These are phyloP conservation scores for Fragosphaeria purpurea DNA, from an alignment of 2,329 filamentous ascomycete species.

Conservation along the genomic window DNA sequence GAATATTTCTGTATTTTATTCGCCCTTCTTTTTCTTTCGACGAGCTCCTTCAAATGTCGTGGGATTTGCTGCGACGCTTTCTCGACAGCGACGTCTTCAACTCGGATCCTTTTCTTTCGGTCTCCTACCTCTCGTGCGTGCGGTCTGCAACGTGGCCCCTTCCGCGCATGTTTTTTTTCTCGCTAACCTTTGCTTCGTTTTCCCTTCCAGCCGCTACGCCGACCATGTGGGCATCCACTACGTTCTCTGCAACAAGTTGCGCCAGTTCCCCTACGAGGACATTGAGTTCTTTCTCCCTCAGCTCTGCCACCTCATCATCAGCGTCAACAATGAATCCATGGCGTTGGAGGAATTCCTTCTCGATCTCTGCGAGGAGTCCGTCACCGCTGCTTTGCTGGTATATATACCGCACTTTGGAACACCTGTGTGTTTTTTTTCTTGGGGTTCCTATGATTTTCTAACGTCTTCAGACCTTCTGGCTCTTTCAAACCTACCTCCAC, in stretches of 20 bases:
- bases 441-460: neutral
- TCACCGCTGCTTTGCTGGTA: conserved; percentile 74
- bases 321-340: conserved; percentile 85
- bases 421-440: neutral
- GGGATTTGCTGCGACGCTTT: conserved; percentile 83
- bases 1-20: conserved; percentile 1
- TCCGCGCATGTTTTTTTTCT: neutral
- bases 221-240: conserved; percentile 86
- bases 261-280: conserved; percentile 81
- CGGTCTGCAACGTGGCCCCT: neutral
- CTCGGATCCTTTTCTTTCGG: conserved; percentile 77
- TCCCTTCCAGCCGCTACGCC: conserved; percentile 59
- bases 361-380: conserved; percentile 78
- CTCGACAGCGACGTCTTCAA: conserved; percentile 92
- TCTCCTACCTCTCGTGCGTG: conserved; percentile 74
- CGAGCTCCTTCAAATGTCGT: conserved; percentile 47
- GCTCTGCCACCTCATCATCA: conserved; percentile 79
- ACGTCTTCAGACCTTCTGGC: conserved; percentile 65
- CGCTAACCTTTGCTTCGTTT: too few relatives aligned
- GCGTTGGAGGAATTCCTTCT: conserved; percentile 79
- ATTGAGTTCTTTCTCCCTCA: conserved; percentile 88
- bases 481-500: conserved; percentile 80
- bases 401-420: conserved; percentile 21
- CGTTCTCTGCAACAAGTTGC: conserved; percentile 78
- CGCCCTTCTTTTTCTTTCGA: neutral